Conservation (phyloP, 2,329 filamentous ascomycete species). For the Fusarium acutatum region DNA sequence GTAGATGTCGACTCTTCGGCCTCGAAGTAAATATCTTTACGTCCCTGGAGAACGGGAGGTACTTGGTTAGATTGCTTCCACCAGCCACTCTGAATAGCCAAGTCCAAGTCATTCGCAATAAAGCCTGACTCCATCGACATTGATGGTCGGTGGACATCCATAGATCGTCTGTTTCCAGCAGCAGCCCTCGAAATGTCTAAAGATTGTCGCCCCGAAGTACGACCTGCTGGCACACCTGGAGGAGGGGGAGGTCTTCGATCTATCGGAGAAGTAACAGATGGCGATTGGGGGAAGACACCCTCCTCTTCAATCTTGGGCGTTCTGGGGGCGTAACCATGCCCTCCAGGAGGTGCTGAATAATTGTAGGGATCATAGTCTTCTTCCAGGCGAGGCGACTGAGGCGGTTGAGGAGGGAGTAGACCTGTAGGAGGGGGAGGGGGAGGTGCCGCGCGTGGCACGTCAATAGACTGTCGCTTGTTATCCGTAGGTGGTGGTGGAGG, state of each 20-base stretch:
- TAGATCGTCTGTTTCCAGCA: slow-evolving; percentile 65
- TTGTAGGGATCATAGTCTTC: slow-evolving; percentile 78
- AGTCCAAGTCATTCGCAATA: slow-evolving; percentile 87
- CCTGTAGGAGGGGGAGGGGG: slow-evolving; percentile 70
- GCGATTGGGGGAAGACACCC: slow-evolving; percentile 57
- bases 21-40: slow-evolving; percentile 85
- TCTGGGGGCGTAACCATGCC: slow-evolving; percentile 44
- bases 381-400: slow-evolving; percentile 53
- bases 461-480: slow-evolving; percentile 69
- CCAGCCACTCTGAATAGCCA: slow-evolving; percentile 80
- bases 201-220: slow-evolving; percentile 44
- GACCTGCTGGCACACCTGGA: slow-evolving; percentile 42
- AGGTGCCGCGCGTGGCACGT: slow-evolving; percentile 75
- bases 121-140: slow-evolving; percentile 80
- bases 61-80: slow-evolving; percentile 84
- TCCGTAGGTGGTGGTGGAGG: slow-evolving; percentile 72
- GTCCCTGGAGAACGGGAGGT: slow-evolving; percentile 82
- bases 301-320: slow-evolving; percentile 57
- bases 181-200: slow-evolving; percentile 50
- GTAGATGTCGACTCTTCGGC: slow-evolving; percentile 78
- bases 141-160: slow-evolving; percentile 78
- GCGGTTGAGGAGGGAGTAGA: slow-evolving; percentile 64
- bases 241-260: slow-evolving; percentile 58
- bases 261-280: slow-evolving; percentile 55
- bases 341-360: slow-evolving; percentile 53